These are phyloP conservation scores for Corymbia maculata DNA, from an alignment of 345 rosid species.

Conservation along the genomic window DNA sequence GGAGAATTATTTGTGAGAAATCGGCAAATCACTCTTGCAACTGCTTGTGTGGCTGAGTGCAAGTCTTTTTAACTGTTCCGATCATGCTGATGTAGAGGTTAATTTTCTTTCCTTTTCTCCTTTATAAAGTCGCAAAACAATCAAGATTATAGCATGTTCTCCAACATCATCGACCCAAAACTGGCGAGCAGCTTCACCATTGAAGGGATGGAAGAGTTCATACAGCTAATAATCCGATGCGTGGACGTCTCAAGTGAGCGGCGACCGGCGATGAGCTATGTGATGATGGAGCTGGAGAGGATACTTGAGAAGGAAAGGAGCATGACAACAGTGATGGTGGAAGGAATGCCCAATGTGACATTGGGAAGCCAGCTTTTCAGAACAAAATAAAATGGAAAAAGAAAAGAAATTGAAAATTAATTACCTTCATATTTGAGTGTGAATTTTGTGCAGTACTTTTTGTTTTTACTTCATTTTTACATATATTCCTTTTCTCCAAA, in stretches of 20 bases:
- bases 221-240: conserved; percentile 44
- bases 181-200: conserved; percentile 59
- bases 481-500: not conserved
- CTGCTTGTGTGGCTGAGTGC: not conserved
- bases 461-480: not conserved
- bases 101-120: not conserved
- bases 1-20: not conserved
- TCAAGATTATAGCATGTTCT: conserved; percentile 34
- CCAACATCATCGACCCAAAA: conserved; percentile 55
- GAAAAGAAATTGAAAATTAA: not conserved
- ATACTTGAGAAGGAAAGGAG: conserved; percentile 72
- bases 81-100: not conserved
- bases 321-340: conserved; percentile 78
- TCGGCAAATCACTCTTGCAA: not conserved
- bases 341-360: conserved; percentile 69
- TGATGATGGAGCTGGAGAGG: conserved; percentile 69
- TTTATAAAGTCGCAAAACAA: conserved; percentile 47
- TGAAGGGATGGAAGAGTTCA: conserved; percentile 77
- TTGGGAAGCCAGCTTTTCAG: conserved; percentile 86
- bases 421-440: conserved; percentile 5
- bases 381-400: conserved; percentile 24
- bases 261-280: conserved; percentile 63
- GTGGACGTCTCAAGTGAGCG: conserved; percentile 70
- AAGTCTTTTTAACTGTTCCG: not conserved
- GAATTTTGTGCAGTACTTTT: conserved; percentile 26